These are phyloP conservation scores for Lepidium africanum DNA, from an alignment of 345 rosid genomes.

Conservation along the genomic window DNA sequence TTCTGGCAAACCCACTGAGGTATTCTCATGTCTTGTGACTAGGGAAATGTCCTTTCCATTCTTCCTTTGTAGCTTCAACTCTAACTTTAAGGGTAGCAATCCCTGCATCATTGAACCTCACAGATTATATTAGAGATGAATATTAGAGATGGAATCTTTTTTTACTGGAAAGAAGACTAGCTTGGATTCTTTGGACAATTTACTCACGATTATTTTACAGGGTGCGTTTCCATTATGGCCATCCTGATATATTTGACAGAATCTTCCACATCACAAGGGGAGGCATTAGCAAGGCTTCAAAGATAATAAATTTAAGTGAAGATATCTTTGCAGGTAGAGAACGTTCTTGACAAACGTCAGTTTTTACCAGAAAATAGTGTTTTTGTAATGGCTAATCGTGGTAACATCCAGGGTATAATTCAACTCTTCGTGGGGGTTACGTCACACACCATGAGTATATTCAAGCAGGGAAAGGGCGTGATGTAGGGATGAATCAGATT, in stretches of 20 bases:
- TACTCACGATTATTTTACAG: slow-evolving; percentile 34
- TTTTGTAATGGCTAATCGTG: slow-evolving; percentile 24
- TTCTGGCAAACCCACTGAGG: slow-evolving; percentile 96
- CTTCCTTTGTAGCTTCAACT: background rate
- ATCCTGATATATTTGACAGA: slow-evolving; percentile 97
- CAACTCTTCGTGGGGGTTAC: slow-evolving; percentile 84
- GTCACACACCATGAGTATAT: slow-evolving; percentile 94
- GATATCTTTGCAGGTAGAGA: slow-evolving; percentile 84
- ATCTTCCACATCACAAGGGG: slow-evolving; percentile 96
- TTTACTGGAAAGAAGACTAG: slow-evolving; percentile 1
- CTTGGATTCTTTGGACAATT: slow-evolving; percentile 5
- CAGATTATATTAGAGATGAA: background rate
- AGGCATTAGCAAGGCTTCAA: slow-evolving; percentile 97
- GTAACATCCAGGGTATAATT: slow-evolving; percentile 63
- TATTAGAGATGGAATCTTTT: background rate
- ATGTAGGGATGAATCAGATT: slow-evolving; percentile 94
- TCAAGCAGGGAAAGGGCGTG: slow-evolving; percentile 98
- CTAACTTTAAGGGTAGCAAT: background rate
- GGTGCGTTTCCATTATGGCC: slow-evolving; percentile 98
- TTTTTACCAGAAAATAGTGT: background rate
- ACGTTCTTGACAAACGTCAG: background rate
- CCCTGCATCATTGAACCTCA: background rate
- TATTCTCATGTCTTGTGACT: slow-evolving; percentile 23
- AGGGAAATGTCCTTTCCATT: background rate
- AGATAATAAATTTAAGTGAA: slow-evolving; percentile 81